Evolutionary conservation across 148 eudicot species (phyloP).

Genomic region (Bassia scoparia): DNA sequence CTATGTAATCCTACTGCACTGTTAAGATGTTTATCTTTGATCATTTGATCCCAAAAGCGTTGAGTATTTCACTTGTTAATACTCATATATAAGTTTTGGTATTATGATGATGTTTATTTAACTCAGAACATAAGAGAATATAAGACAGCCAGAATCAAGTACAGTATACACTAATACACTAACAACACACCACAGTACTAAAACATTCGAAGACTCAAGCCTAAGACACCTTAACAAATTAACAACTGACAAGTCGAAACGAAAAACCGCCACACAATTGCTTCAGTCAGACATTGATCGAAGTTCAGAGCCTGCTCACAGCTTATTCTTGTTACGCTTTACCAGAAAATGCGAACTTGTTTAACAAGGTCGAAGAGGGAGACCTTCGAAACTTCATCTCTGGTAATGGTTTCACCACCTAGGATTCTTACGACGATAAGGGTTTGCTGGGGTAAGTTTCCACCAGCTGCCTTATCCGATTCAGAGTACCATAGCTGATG

Average conservation of each 20-base stretch:
- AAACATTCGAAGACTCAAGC: too few relatives aligned
- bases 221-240: neutral
- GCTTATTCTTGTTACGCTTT: neutral
- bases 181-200: too few relatives aligned
- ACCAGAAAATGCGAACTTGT: neutral
- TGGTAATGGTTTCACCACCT: neutral
- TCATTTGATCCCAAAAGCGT: too few relatives aligned
- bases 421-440: conserved; percentile 8
- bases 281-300: neutral
- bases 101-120: too few relatives aligned
- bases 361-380: neutral
- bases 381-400: neutral
- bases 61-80: too few relatives aligned
- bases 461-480: neutral
- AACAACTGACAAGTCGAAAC: neutral
- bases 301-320: neutral
- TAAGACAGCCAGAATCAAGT: too few relatives aligned
- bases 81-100: too few relatives aligned
- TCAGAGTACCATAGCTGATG: too few relatives aligned
- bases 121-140: too few relatives aligned
- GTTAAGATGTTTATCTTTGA: too few relatives aligned
- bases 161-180: too few relatives aligned
- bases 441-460: conserved; percentile 9
- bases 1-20: too few relatives aligned
- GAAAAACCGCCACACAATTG: neutral